phyloP scores from a whole-genome alignment of 805 yeast genomes.

The Schizosaccharomyces octosporus region DNA sequence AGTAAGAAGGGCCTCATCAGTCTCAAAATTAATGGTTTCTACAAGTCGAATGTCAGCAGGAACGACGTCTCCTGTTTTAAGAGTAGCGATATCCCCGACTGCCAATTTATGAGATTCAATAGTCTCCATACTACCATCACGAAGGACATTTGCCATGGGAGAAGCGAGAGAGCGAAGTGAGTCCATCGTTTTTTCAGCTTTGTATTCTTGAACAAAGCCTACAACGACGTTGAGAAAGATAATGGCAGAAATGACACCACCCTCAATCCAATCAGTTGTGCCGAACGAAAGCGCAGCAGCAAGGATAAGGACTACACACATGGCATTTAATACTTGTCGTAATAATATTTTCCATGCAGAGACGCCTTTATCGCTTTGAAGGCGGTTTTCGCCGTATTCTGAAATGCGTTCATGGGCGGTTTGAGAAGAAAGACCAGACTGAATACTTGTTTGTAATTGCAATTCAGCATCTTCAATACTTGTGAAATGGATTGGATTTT shows the following conservation, averaged over 20 bases:
- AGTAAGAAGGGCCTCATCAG: constrained; percentile 42
- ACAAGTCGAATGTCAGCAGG: constrained; percentile 50
- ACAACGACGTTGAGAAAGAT: constrained; percentile 36
- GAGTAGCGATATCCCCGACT: constrained; percentile 44
- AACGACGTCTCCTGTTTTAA: constrained; percentile 47
- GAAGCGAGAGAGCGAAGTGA: constrained; percentile 41
- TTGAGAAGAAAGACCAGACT: constrained; percentile 22
- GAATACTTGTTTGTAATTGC: not conserved
- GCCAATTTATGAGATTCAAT: constrained; percentile 41
- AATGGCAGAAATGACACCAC: constrained; percentile 55
- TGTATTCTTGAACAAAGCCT: constrained; percentile 46
- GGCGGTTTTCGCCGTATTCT: constrained; percentile 30
- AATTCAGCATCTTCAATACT: not conserved
- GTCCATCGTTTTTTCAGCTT: constrained; percentile 61
- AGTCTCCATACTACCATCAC: constrained; percentile 32
- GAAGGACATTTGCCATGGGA: constrained; percentile 42
- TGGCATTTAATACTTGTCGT: constrained; percentile 52
- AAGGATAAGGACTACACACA: constrained; percentile 31
- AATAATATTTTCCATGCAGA: constrained; percentile 30
- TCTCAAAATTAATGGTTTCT: constrained; percentile 37
- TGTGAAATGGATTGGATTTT: not conserved
- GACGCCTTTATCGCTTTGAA: constrained; percentile 35
- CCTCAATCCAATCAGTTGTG: constrained; percentile 56
- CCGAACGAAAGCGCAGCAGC: constrained; percentile 33
- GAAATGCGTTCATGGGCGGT: constrained; percentile 14